Evolutionary conservation across 306 rosid species (phyloP).

Genomic region (Trifolium subterraneum): DNA sequence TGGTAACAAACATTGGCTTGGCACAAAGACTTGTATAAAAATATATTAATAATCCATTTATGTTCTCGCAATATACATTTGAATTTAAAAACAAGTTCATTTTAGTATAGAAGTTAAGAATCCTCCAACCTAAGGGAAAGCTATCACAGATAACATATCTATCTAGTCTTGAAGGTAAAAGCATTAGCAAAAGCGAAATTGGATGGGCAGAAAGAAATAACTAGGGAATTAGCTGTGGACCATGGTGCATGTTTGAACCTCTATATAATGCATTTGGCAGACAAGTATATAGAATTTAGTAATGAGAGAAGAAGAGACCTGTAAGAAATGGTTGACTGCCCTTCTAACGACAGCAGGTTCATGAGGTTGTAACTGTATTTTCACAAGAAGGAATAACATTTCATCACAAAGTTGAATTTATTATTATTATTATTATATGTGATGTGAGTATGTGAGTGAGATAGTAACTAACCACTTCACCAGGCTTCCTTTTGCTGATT

Average conservation of each 20-base stretch:
- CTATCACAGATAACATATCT: constrained; percentile 26
- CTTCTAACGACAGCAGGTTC: constrained; percentile 80
- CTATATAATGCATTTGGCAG: constrained; percentile 3
- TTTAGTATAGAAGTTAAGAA: constrained; percentile 7
- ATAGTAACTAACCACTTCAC: constrained; percentile 67
- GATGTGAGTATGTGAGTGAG: no score
- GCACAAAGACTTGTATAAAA: neutral
- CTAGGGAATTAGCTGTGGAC: neutral
- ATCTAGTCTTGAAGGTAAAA: neutral
- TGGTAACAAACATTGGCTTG: constrained; percentile 2
- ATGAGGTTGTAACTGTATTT: constrained; percentile 82
- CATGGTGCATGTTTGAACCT: neutral
- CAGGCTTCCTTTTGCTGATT: constrained; percentile 91
- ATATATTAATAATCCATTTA: constrained; percentile 20
- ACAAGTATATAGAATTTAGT: constrained; percentile 20
- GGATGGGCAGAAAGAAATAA: neutral
- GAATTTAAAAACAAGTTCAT: constrained; percentile 12
- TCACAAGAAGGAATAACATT: neutral
- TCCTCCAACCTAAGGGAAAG: constrained; percentile 7
- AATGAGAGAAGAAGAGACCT: constrained; percentile 54
- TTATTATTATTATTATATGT: no score
- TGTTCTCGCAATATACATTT: constrained; percentile 13
- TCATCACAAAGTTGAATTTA: neutral
- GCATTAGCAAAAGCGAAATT: neutral
- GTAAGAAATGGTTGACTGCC: constrained; percentile 97